Conservation (phyloP, 139 green algal species). For the Bryopsis sp. region DNA sequence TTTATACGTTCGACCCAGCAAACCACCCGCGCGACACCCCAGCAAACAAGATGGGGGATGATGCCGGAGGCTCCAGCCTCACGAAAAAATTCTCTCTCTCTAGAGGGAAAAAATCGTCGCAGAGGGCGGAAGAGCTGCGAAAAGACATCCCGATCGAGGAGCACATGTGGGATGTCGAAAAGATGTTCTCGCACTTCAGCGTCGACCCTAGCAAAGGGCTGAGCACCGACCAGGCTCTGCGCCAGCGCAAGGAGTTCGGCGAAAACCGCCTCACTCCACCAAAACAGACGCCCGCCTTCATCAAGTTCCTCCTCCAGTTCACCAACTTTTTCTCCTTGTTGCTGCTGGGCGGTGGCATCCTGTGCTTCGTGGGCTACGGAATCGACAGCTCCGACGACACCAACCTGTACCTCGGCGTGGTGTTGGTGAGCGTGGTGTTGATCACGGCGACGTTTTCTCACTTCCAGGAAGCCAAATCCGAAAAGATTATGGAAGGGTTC, state of each 20-base stretch:
- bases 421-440: constrained; percentile 44
- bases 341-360: constrained; percentile 24
- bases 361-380: constrained; percentile 42
- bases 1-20: too few species aligned
- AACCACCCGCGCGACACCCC: too few species aligned
- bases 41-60: too few species aligned
- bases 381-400: constrained; percentile 48
- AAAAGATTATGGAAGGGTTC: constrained; percentile 65
- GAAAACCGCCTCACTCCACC: background rate
- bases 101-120: too few species aligned
- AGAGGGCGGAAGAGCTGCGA: background rate
- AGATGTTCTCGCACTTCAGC: background rate
- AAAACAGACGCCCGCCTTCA: background rate
- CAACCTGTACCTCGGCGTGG: constrained; percentile 67
- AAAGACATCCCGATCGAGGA: constrained; percentile 3
- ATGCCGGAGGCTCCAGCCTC: too few species aligned
- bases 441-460: constrained; percentile 46
- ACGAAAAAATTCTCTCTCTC: too few species aligned
- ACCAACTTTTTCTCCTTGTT: constrained; percentile 35
- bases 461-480: constrained; percentile 56
- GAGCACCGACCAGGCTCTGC: background rate
- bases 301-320: constrained; percentile 27
- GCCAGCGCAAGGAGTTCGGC: background rate
- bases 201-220: background rate
- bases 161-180: background rate